A percentile compares a stretch with the other conserved stretches of the same genome.
These are phyloP conservation scores for Pleochaeta shiraiana DNA, from an alignment of 2,329 filamentous ascomycete genomes.

Conservation along the genomic window DNA sequence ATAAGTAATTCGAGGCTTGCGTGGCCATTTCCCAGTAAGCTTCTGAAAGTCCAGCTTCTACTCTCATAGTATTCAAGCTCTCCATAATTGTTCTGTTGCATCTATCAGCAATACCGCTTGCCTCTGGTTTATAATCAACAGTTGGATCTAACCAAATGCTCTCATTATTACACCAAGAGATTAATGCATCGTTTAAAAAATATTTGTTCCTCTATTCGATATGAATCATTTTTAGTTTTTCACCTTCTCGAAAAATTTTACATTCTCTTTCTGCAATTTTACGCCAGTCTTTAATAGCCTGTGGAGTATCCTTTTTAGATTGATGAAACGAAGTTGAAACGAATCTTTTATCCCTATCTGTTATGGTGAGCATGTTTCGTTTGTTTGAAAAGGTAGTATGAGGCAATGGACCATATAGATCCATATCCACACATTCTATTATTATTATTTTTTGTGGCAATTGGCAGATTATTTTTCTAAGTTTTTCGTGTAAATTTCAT, in stretches of 20 bases:
- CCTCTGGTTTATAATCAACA: neutral
- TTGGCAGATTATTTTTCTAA: neutral
- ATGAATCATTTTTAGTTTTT: neutral
- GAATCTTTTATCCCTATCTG: neutral
- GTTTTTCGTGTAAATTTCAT: conserved; percentile 1
- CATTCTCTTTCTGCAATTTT: too few species aligned
- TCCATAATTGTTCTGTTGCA: neutral
- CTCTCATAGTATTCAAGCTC: neutral
- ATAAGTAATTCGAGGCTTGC: neutral
- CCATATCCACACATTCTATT: neutral
- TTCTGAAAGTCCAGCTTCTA: neutral
- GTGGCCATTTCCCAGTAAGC: neutral
- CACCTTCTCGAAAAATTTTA: neutral
- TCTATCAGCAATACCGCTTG: neutral
- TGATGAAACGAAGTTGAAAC: neutral
- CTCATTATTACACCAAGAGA: neutral
- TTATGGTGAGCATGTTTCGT: neutral
- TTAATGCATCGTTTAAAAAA: neutral
- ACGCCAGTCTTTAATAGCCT: too few species aligned
- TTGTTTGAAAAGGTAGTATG: neutral
- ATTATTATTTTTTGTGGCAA: neutral
- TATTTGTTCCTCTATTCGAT: neutral
- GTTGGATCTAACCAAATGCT: neutral
- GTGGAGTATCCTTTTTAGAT: neutral
- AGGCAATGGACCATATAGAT: neutral